Evolutionary conservation across 2,329 filamentous ascomycete species (phyloP).

Genomic region (Amesomyces nigricolor): DNA sequence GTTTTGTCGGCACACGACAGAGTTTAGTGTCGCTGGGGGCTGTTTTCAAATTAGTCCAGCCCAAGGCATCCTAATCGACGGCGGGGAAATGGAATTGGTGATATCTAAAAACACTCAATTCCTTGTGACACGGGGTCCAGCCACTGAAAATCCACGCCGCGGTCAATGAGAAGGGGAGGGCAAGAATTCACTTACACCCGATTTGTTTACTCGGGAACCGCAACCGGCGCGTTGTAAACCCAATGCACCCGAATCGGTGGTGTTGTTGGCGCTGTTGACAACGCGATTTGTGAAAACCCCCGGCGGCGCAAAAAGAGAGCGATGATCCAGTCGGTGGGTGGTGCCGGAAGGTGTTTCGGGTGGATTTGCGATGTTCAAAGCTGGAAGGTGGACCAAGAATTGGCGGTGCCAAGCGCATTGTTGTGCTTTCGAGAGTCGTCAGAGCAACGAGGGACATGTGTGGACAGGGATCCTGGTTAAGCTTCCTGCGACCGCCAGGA

Average conservation of each 20-base stretch:
- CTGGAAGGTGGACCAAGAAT: slow-evolving; percentile 13
- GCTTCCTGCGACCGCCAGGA: slow-evolving; percentile 8
- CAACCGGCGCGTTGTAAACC: too few species aligned
- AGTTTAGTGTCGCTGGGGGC: not conserved
- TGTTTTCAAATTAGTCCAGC: not conserved
- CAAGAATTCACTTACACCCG: too few species aligned
- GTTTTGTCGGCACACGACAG: not conserved
- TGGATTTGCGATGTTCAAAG: slow-evolving; percentile 16
- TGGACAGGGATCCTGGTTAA: slow-evolving; percentile 15
- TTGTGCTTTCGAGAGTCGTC: slow-evolving; percentile 16
- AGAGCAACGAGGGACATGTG: slow-evolving; percentile 16
- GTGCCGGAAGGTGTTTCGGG: slow-evolving; percentile 10
- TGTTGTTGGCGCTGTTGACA: not conserved
- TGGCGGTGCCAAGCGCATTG: slow-evolving; percentile 10
- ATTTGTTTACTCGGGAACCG: too few species aligned
- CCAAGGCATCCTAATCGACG: too few species aligned
- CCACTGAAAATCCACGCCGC: too few species aligned
- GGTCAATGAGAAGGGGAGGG: too few species aligned
- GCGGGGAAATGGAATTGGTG: too few species aligned
- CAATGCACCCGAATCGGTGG: not conserved
- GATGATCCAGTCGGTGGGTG: slow-evolving; percentile 1
- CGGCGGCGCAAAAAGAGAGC: not conserved
- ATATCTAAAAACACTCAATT: too few species aligned
- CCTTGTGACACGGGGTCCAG: too few species aligned
- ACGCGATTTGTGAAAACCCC: not conserved